These are phyloP conservation scores for Wallemia ichthyophaga DNA, from an alignment of 1,284 basidiomycete species.

Conservation along the genomic window DNA sequence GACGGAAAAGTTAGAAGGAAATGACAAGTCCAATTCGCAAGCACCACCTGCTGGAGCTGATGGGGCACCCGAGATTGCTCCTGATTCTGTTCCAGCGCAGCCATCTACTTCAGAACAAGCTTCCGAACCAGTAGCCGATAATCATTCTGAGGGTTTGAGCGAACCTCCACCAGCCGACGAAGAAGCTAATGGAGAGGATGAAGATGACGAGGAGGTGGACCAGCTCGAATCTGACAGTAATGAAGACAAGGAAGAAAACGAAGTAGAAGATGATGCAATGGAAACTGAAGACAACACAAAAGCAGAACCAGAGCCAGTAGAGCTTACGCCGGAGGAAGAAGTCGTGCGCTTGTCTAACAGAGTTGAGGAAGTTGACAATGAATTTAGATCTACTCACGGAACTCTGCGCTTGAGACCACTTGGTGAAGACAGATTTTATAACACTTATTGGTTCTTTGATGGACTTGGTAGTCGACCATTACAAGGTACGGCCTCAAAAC, in stretches of 20 bases:
- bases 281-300: neutral
- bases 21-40: neutral
- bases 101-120: neutral
- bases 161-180: neutral
- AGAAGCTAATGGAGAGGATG: neutral
- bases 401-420: neutral
- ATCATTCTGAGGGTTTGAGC: neutral
- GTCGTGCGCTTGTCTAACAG: neutral
- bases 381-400: neutral
- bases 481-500: neutral
- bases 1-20: neutral
- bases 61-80: neutral
- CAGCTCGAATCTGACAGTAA: neutral
- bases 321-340: neutral
- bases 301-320: neutral
- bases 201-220: neutral
- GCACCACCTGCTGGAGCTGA: neutral
- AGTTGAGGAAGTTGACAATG: neutral
- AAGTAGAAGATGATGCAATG: neutral
- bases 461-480: neutral
- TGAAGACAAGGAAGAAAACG: neutral
- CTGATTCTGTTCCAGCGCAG: neutral
- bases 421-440: neutral
- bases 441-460: neutral
- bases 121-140: neutral